Evolutionary conservation across 2,329 filamentous ascomycete genomes (phyloP).

Genomic region (Pseudogymnoascus sp.): DNA sequence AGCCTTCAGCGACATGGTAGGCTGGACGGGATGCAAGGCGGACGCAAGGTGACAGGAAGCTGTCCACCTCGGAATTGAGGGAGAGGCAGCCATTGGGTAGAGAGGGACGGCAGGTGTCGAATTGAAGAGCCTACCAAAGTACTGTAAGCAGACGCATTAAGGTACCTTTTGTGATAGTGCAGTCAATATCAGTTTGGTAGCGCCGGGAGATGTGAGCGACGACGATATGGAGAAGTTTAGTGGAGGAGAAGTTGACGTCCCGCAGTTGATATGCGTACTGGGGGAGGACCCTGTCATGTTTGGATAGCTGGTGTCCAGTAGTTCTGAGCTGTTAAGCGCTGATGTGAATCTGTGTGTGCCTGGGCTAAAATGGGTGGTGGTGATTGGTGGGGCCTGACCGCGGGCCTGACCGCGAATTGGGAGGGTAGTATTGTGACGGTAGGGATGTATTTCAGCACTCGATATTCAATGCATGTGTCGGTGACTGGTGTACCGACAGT

Average conservation of each 20-base stretch:
- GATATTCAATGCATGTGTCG: neutral
- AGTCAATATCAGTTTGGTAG: neutral
- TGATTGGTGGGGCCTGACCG: neutral
- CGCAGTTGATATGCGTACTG: neutral
- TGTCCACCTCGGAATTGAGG: conserved; percentile 7
- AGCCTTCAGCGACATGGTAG: neutral
- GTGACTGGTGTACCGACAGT: neutral
- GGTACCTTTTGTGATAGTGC: conserved; percentile 8
- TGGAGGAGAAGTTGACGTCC: neutral
- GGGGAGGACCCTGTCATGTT: neutral
- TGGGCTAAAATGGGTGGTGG: neutral
- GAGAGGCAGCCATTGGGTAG: neutral
- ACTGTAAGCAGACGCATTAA: neutral
- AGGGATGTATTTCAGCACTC: neutral
- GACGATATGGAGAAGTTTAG: neutral
- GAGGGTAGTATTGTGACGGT: neutral
- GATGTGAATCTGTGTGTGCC: neutral
- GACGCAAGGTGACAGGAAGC: neutral
- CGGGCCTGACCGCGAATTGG: neutral
- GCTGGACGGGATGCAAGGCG: neutral
- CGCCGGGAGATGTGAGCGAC: conserved; percentile 8
- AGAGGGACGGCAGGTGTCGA: neutral
- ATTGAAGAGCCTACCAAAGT: neutral
- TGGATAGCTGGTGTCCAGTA: neutral
- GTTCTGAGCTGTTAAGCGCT: neutral